These are phyloP conservation scores for Tolypocladium sp. DNA, from an alignment of 2,329 filamentous ascomycete genomes.

Conservation along the genomic window DNA sequence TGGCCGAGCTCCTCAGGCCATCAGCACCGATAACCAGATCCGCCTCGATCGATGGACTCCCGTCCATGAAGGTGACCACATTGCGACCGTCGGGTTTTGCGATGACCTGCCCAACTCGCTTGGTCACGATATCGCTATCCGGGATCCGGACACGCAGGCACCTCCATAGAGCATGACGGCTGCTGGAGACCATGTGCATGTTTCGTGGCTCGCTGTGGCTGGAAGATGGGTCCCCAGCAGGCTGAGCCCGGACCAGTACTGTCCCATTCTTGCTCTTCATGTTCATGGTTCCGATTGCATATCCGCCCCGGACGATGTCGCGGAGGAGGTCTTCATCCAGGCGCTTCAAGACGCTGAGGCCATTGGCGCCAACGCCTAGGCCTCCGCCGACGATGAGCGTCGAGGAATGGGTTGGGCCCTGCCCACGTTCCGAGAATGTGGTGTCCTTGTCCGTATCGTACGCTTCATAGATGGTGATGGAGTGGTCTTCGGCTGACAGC, in stretches of 20 bases:
- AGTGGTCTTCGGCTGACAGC: constrained; percentile 1
- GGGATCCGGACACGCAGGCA: constrained; percentile 12
- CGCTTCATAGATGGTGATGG: constrained; percentile 15
- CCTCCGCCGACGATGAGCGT: constrained; percentile 15
- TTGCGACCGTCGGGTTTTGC: constrained; percentile 9
- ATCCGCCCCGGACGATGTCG: constrained; percentile 12
- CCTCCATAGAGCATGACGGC: constrained; percentile 14
- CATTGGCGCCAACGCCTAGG: constrained; percentile 13
- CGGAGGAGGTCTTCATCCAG: constrained; percentile 11
- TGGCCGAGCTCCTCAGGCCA: constrained; percentile 11
- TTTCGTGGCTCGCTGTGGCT: background rate
- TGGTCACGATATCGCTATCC: constrained; percentile 10
- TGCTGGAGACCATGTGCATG: constrained; percentile 12
- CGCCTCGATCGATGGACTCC: constrained; percentile 9
- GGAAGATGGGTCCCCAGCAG: background rate
- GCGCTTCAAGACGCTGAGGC: constrained; percentile 13
- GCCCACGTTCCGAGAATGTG: constrained; percentile 6
- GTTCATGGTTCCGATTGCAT: constrained; percentile 10
- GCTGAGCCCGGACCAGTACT: constrained; percentile 9
- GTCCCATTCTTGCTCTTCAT: constrained; percentile 14
- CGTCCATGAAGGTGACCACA: constrained; percentile 11
- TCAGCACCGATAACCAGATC: constrained; percentile 17
- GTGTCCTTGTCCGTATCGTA: constrained; percentile 10
- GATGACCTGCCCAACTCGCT: constrained; percentile 8
- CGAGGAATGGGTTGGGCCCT: constrained; percentile 11